Conservation (phyloP, 768 basidiomycete genomes). For the Rhodotorula sphaerocarpa region DNA sequence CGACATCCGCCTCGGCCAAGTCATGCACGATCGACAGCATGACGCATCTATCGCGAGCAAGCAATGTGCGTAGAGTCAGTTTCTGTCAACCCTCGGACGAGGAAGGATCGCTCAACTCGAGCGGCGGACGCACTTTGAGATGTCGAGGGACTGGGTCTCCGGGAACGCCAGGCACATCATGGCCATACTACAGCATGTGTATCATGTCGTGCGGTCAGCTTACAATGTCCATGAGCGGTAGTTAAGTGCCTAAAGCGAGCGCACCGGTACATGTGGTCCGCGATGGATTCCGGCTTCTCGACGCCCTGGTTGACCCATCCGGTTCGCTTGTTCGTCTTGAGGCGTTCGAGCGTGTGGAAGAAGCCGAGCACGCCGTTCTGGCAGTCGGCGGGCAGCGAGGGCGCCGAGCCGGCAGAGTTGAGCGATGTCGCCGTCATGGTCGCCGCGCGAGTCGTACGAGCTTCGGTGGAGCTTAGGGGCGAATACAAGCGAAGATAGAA, state of each 20-base stretch:
- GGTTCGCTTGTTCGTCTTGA: slow-evolving; percentile 94
- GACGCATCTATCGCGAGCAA: slow-evolving; percentile 54
- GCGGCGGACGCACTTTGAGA: slow-evolving; percentile 53
- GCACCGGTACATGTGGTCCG: slow-evolving; percentile 81
- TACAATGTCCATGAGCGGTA: background rate
- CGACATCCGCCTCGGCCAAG: slow-evolving; percentile 86
- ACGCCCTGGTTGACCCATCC: slow-evolving; percentile 87
- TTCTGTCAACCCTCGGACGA: background rate
- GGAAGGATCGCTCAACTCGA: slow-evolving; percentile 39
- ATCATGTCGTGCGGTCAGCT: too few species aligned
- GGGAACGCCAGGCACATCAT: slow-evolving; percentile 82
- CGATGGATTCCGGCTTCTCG: slow-evolving; percentile 50
- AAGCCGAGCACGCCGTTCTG: slow-evolving; percentile 67
- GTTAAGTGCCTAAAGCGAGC: background rate
- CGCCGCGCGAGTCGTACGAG: background rate
- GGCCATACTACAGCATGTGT: slow-evolving; percentile 50
- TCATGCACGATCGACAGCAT: slow-evolving; percentile 91
- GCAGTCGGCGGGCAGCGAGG: slow-evolving; percentile 13
- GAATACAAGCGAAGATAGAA: background rate
- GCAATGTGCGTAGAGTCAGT: background rate
- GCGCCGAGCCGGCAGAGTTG: too few species aligned
- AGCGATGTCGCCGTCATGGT: background rate
- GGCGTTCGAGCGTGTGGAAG: slow-evolving; percentile 74
- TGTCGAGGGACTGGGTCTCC: slow-evolving; percentile 56
- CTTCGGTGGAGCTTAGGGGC: background rate